Base-by-base conservation (phyloP, 108 stramenopile genomes). In the Nitzschia putrida region DNA sequence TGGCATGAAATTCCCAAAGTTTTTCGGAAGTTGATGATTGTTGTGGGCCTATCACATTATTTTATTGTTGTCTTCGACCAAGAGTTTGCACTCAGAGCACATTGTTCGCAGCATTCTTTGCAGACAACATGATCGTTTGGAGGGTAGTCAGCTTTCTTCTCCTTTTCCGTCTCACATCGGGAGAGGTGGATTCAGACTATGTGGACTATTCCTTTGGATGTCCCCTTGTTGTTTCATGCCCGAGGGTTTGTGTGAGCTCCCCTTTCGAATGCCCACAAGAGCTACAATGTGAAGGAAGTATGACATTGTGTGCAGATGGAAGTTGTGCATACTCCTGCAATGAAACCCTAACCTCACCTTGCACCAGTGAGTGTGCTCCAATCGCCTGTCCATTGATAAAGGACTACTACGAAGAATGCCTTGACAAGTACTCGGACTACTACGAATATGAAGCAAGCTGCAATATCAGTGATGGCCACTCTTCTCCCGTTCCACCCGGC, bases 171-270 rank as follows among this genome's bases (percentile, higher is more conserved):
- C 4, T 34, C 29, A 34, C 29, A 34, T 34, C 29, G 29, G 29
- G 29, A 34, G 29, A 34, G 29, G 29, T 49, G 14, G 47, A 49
- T 49, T 3, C 47, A 49, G 78, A 83, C 76, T 83, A 80, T 66
- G 76, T 67, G 38, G 82, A 83, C 53, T 59, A 57, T 45, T 54
- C 79, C 52, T 80, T 77, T 25, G 26, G 54, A 44, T 85, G 87
- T 51, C 87, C 87, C 16, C 79, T 72, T 21, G 75, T 59, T 21
- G 74, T 77, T 11, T 79, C 82, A 13, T 88, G 87, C 55, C 71
- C 72, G 10, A 40, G 74, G 9, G 60, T 85, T 11, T 88, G 87
- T 59, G 81, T 82, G 25, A 70, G 76, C 18, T 61, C 52, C 18
- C 67, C 50, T 21, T 43, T 61, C 29, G 72, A 78, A 40, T 87